phyloP scores from a whole-genome alignment of 2,329 filamentous ascomycete species.

The Penicillium sp. region DNA sequence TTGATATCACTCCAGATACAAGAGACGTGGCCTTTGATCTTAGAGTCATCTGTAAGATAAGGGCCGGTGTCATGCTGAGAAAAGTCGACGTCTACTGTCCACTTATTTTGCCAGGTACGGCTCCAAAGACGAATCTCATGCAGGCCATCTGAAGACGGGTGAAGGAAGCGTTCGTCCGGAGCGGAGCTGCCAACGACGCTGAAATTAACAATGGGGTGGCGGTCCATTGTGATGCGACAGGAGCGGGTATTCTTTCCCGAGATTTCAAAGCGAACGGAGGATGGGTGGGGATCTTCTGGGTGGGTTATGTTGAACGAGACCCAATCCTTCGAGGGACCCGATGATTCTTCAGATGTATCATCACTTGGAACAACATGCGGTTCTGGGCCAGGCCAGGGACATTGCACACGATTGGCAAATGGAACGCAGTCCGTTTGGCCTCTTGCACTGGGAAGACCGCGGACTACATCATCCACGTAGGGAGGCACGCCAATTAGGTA shows the following conservation, averaged over 20 bases:
- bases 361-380: constrained; percentile 60
- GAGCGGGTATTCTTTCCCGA: constrained; percentile 71
- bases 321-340: constrained; percentile 56
- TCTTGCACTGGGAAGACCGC: constrained; percentile 66
- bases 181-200: constrained; percentile 60
- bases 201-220: constrained; percentile 61
- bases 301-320: constrained; percentile 62
- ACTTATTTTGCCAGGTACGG: constrained; percentile 71
- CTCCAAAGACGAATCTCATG: constrained; percentile 75
- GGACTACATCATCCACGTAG: constrained; percentile 66
- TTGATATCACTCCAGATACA: constrained; percentile 92
- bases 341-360: constrained; percentile 16
- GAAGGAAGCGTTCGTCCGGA: constrained; percentile 63
- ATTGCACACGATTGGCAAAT: constrained; percentile 53
- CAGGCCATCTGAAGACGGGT: constrained; percentile 61
- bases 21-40: constrained; percentile 62
- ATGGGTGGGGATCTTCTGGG: constrained; percentile 35
- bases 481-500: constrained; percentile 65
- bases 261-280: constrained; percentile 61
- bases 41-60: constrained; percentile 30
- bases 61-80: constrained; percentile 38
- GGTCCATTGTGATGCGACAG: constrained; percentile 71
- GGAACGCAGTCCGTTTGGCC: constrained; percentile 47
- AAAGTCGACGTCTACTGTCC: constrained; percentile 69
- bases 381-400: constrained; percentile 66